These are phyloP conservation scores for Leccinum barrowsii DNA, from an alignment of 768 basidiomycete species.

Conservation along the genomic window DNA sequence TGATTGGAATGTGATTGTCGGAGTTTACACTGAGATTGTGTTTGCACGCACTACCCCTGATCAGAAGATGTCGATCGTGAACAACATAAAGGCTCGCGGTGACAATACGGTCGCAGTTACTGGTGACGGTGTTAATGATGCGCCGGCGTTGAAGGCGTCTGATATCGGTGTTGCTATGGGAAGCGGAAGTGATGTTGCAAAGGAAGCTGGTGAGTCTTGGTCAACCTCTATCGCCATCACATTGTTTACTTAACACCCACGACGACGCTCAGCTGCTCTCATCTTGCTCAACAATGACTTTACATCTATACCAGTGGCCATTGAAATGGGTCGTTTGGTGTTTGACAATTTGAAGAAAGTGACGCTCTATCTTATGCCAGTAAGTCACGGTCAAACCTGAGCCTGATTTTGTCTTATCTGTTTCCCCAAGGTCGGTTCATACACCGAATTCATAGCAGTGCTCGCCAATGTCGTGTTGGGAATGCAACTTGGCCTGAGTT, in stretches of 20 bases:
- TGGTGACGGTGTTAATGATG: constrained; percentile 58
- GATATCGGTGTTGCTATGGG: constrained; percentile 57
- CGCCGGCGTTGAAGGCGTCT: constrained; percentile 47
- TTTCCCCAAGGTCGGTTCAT: constrained; percentile 43
- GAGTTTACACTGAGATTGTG: constrained; percentile 41
- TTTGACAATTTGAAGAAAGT: constrained; percentile 60
- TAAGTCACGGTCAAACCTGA: constrained; percentile 13
- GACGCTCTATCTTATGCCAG: constrained; percentile 44
- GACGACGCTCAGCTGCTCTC: constrained; percentile 33
- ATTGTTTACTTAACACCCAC: background rate
- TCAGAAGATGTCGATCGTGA: constrained; percentile 57
- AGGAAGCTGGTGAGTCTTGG: constrained; percentile 46
- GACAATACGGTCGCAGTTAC: constrained; percentile 50
- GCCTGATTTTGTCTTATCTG: background rate
- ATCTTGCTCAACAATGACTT: constrained; percentile 59
- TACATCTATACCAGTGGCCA: constrained; percentile 53
- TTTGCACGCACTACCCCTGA: constrained; percentile 56
- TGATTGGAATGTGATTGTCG: constrained; percentile 41
- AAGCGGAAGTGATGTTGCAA: constrained; percentile 47
- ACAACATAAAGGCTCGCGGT: constrained; percentile 45
- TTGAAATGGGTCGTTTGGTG: constrained; percentile 55
- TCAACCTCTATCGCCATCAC: background rate
- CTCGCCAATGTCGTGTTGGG: constrained; percentile 55
- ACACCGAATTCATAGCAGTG: constrained; percentile 57
- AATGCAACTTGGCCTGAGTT: constrained; percentile 54